These are phyloP conservation scores for Lachancea meyersii DNA, from an alignment of 805 yeast genomes.

Conservation along the genomic window DNA sequence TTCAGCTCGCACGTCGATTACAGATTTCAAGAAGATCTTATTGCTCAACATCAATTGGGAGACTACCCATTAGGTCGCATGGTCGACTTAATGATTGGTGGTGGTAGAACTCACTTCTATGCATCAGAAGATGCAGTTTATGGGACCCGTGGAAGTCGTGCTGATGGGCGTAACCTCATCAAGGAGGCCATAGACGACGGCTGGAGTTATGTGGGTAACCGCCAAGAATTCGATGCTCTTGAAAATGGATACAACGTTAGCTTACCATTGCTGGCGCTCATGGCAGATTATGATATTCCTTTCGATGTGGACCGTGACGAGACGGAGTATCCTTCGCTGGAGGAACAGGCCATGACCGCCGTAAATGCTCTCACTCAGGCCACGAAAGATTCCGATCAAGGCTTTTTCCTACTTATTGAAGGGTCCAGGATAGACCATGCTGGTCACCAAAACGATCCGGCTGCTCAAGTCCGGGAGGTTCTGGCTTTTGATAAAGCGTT, in stretches of 20 bases:
- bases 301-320: slow-evolving; percentile 73
- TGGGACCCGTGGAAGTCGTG: slow-evolving; percentile 51
- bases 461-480: slow-evolving; percentile 88
- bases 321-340: slow-evolving; percentile 61
- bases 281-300: slow-evolving; percentile 75
- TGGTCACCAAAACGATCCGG: slow-evolving; percentile 90
- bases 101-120: slow-evolving; percentile 81
- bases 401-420: slow-evolving; percentile 81
- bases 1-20: slow-evolving; percentile 74
- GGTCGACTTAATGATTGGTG: slow-evolving; percentile 84
- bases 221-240: slow-evolving; percentile 52
- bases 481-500: slow-evolving; percentile 82
- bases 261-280: slow-evolving; percentile 70
- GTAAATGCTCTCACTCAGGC: slow-evolving; percentile 61
- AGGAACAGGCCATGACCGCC: slow-evolving; percentile 73
- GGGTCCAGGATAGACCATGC: slow-evolving; percentile 95
- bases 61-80: slow-evolving; percentile 68
- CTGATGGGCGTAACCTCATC: slow-evolving; percentile 63
- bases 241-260: slow-evolving; percentile 54
- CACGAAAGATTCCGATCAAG: slow-evolving; percentile 65
- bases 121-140: slow-evolving; percentile 37
- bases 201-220: slow-evolving; percentile 62
- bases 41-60: slow-evolving; percentile 85
- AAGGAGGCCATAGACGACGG: slow-evolving; percentile 46
- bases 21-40: slow-evolving; percentile 74